Evolutionary conservation across 768 basidiomycete species (phyloP).

Genomic region (Suillus alpinus): DNA sequence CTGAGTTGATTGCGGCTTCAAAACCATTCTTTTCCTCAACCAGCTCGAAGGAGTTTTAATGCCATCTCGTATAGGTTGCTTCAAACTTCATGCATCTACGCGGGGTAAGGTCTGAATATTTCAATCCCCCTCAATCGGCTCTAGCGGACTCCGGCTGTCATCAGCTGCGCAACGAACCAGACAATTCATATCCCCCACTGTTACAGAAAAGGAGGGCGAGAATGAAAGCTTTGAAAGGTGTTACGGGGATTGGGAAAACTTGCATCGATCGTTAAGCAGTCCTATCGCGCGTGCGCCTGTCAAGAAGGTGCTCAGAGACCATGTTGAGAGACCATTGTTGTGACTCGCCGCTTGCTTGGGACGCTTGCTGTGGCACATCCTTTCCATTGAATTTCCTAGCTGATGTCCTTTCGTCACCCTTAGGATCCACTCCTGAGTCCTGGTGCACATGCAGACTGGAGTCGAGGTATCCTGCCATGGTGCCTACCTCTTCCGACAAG

Average conservation of each 20-base stretch:
- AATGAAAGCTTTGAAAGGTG: slow-evolving; percentile 51
- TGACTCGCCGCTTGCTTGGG: background rate
- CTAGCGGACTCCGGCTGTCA: slow-evolving; percentile 58
- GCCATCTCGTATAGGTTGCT: slow-evolving; percentile 46
- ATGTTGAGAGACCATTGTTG: background rate
- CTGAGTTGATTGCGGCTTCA: too few relatives aligned
- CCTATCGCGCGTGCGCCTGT: background rate
- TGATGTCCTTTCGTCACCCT: background rate
- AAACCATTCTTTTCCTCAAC: background rate
- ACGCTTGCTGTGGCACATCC: background rate
- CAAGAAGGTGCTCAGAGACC: background rate
- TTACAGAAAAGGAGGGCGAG: slow-evolving; percentile 30
- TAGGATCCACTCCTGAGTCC: background rate
- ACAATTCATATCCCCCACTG: slow-evolving; percentile 44
- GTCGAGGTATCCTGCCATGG: background rate
- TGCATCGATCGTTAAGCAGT: slow-evolving; percentile 8
- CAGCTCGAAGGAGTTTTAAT: slow-evolving; percentile 47
- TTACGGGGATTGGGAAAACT: slow-evolving; percentile 48
- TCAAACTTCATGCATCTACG: slow-evolving; percentile 30
- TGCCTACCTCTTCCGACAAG: background rate
- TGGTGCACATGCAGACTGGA: background rate
- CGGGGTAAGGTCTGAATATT: slow-evolving; percentile 79
- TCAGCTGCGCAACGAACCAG: slow-evolving; percentile 60
- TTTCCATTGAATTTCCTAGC: background rate
- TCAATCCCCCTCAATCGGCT: slow-evolving; percentile 56